A percentile compares a stretch with the other conserved stretches of the same genome.
phyloP scores from a whole-genome alignment of 1,284 basidiomycete species.

The Pseudozyma sp. region DNA sequence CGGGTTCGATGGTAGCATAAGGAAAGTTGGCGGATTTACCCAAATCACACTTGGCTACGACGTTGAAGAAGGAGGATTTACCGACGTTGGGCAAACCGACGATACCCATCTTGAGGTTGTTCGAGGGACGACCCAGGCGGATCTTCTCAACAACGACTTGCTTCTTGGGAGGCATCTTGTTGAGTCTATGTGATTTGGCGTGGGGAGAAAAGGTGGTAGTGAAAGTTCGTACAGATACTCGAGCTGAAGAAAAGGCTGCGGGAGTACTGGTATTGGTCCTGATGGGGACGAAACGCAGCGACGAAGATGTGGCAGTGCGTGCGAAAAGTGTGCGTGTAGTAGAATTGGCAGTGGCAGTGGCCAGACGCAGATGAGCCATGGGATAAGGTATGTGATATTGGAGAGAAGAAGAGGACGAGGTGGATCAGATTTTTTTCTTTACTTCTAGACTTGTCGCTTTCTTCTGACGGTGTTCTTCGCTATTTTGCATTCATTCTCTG shows the following conservation, averaged over 20 bases:
- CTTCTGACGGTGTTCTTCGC: conserved; percentile 3
- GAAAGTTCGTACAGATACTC: conserved; percentile 20
- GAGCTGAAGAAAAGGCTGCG: conserved; percentile 4
- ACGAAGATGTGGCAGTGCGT: conserved; percentile 4
- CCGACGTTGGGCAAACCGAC: conserved; percentile 68
- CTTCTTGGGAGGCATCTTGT: conserved; percentile 65
- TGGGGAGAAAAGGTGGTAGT: conserved; percentile 20
- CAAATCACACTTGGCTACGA: conserved; percentile 86
- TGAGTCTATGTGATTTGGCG: conserved; percentile 41
- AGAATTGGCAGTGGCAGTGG: conserved; percentile 19
- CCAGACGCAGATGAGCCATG: conserved; percentile 44
- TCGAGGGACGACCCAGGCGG: conserved; percentile 65
- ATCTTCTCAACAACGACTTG: conserved; percentile 59
- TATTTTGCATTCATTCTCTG: conserved; percentile 4
- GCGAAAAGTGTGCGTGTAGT: conserved; percentile 4
- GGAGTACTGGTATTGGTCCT: not conserved
- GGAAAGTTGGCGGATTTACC: conserved; percentile 99
- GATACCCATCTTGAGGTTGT: conserved; percentile 69
- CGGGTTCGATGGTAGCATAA: conserved; percentile 84
- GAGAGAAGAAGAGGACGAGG: conserved; percentile 2
- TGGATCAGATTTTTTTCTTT: conserved; percentile 9
- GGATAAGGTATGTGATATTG: conserved; percentile 3
- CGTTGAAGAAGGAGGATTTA: conserved; percentile 76
- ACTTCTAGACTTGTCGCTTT: conserved; percentile 1
- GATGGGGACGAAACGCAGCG: not conserved